Conservation (phyloP, 2,329 filamentous ascomycete species). For the Huntiella omanensis region DNA sequence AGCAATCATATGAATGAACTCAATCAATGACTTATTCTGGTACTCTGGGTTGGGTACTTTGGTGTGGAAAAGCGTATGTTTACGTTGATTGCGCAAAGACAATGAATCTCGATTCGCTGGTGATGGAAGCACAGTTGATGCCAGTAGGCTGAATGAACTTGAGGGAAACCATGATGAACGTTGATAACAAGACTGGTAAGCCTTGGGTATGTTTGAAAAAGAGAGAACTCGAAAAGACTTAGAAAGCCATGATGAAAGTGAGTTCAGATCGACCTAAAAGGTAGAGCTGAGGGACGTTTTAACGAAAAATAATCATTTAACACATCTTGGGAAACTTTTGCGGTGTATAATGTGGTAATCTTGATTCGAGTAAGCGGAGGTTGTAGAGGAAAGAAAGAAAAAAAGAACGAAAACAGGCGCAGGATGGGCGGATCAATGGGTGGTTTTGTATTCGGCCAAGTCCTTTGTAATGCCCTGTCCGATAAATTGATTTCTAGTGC, state of each 20-base stretch:
- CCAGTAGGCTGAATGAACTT: slow-evolving; percentile 44
- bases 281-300: slow-evolving; percentile 19
- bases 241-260: slow-evolving; percentile 32
- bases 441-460: slow-evolving; percentile 12
- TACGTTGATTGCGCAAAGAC: slow-evolving; percentile 33
- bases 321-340: slow-evolving; percentile 31
- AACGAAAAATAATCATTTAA: slow-evolving; percentile 28
- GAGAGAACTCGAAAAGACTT: slow-evolving; percentile 26
- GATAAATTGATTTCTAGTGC: too few relatives aligned
- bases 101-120: slow-evolving; percentile 55
- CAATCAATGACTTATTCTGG: too few relatives aligned
- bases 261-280: slow-evolving; percentile 51
- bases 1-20: neutral
- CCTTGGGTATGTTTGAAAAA: slow-evolving; percentile 46
- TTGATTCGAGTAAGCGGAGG: slow-evolving; percentile 19
- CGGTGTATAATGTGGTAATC: slow-evolving; percentile 14
- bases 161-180: slow-evolving; percentile 62
- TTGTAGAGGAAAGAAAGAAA: slow-evolving; percentile 19
- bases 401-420: slow-evolving; percentile 14
- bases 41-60: too few relatives aligned
- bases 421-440: neutral
- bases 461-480: neutral
- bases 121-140: slow-evolving; percentile 38
- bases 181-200: slow-evolving; percentile 56
- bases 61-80: neutral